Evolutionary conservation across 169 alveolate species (phyloP), one percentile per base, ranked within the genome.

Genomic region (Plasmodium vinckei): DNA sequence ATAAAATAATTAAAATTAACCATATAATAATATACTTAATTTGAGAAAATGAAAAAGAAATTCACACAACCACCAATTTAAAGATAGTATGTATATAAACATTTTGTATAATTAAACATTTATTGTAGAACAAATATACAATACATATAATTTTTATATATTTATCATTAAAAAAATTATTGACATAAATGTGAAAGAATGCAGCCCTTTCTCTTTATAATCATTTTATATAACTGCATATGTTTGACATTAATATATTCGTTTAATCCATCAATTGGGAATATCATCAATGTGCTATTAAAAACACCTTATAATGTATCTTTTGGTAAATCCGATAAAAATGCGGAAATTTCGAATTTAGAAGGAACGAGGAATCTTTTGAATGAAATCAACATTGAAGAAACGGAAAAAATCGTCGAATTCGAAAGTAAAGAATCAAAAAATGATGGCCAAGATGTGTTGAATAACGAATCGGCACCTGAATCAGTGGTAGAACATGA

Each of bases 281-380:
- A 19, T 6, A 13, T 39, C 12, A 57, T 57, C 15, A 23, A 33
- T 42, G 19, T 67, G 9, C 17, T 67, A 12, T 39, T 67, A 67
- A 67, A 57, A 15, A n/a, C 27, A 13, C 73, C 73, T 15, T 67
- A 67, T 25, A 67, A 39, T 1, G 5, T 67, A 39, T 13, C 60
- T 12, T 67, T 67, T 7, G 59, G 56, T 5, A 15, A 44, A 39
- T 15, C 73, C 13, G 23, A 67, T 3, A 67, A n/a, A 67, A 67
- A 5, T 15, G 46, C 60, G 42, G 57, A 67, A 67, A 57, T 67
- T 33, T 10, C 46, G 19, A 42, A 46, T 12, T 53, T n/a, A n/a
- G 21, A 39, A 17, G 61, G 42, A 19, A 57, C n/a, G 12, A 33
- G 42, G 3, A 21, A 44, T 44, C n/a, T 17, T 23, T 42, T 6